phyloP scores from a whole-genome alignment of 164 flowering plant genomes.

The Vitis rotundifolia region DNA sequence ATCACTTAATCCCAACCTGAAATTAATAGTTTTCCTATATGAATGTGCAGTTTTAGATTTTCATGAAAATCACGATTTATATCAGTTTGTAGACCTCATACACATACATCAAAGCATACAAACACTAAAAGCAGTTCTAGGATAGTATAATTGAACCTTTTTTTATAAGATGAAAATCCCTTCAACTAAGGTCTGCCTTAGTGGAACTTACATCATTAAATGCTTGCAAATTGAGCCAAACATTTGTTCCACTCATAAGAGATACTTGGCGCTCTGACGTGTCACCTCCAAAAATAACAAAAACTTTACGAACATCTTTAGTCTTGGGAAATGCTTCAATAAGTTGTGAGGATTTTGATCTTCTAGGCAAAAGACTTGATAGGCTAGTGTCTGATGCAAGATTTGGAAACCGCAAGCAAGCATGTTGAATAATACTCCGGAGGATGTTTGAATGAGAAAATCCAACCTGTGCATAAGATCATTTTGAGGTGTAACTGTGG shows the following conservation, averaged over 20 bases:
- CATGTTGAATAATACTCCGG: slow-evolving; percentile 68
- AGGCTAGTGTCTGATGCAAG: slow-evolving; percentile 34
- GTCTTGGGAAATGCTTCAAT: slow-evolving; percentile 18
- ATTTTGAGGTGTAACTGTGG: neutral
- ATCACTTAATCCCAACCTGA: neutral
- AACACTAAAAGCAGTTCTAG: no score
- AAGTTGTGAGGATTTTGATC: slow-evolving; percentile 25
- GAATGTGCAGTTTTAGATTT: no score
- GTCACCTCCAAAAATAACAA: slow-evolving; percentile 87
- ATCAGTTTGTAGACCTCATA: no score
- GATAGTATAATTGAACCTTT: no score
- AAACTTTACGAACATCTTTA: slow-evolving; percentile 47
- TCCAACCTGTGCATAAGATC: slow-evolving; percentile 55
- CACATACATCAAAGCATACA: no score
- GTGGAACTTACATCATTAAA: slow-evolving; percentile 72
- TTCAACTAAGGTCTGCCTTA: neutral
- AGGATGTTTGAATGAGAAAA: slow-evolving; percentile 88
- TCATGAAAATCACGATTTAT: no score
- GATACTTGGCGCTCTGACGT: slow-evolving; percentile 95
- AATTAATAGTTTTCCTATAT: no score
- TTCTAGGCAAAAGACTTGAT: slow-evolving; percentile 31
- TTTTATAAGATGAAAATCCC: no score
- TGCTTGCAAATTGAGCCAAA: slow-evolving; percentile 85
- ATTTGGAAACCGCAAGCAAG: slow-evolving; percentile 69
- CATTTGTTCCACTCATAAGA: slow-evolving; percentile 95